phyloP scores from a whole-genome alignment of 306 rosid genomes.

The Gynostemma pentaphyllum region DNA sequence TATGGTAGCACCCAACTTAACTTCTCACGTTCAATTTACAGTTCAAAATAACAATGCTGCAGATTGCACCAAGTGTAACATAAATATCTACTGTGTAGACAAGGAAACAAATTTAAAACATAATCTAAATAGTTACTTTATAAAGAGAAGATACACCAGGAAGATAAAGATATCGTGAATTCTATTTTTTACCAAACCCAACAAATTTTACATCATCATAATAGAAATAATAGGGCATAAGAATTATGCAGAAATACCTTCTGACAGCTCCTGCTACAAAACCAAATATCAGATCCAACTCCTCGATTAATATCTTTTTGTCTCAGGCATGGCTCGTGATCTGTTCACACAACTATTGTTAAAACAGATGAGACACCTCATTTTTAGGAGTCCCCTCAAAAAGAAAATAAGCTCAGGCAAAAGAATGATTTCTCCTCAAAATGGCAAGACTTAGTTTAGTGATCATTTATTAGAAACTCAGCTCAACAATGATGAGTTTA shows the following conservation, averaged over 20 bases:
- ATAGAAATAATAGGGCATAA: neutral
- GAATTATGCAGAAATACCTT: constrained; percentile 37
- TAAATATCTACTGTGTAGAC: too few species aligned
- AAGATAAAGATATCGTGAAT: neutral
- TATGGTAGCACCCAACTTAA: too few species aligned
- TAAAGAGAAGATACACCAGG: too few species aligned
- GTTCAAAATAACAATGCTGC: too few species aligned
- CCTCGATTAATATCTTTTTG: constrained; percentile 31
- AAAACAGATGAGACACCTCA: constrained; percentile 14
- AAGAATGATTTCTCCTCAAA: neutral
- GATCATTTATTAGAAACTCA: neutral
- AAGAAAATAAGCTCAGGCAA: neutral
- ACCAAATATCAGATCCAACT: constrained; percentile 44
- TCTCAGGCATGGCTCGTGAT: constrained; percentile 61
- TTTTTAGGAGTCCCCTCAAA: neutral
- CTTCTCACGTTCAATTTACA: too few species aligned
- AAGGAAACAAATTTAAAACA: neutral
- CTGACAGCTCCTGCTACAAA: constrained; percentile 66
- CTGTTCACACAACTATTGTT: constrained; percentile 38
- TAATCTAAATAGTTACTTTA: neutral
- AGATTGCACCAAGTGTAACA: too few species aligned
- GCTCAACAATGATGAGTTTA: neutral
- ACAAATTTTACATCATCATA: neutral
- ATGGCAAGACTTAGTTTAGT: neutral
- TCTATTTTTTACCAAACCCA: neutral